These are phyloP conservation scores for Smithsoniella earleae DNA, from an alignment of 163 green algal species.

Conservation along the genomic window DNA sequence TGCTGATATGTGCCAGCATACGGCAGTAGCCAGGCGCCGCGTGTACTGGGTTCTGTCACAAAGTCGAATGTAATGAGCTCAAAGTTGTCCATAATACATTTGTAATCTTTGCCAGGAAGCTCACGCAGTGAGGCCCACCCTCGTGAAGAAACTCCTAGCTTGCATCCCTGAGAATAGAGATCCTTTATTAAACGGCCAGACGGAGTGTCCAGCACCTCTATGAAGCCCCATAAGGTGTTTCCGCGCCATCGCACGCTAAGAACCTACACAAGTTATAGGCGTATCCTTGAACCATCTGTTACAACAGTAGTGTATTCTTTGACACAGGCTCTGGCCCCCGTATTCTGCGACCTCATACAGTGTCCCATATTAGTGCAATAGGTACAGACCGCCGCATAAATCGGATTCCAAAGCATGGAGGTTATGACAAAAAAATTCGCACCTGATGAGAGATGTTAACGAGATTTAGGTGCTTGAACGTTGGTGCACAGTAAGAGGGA, in stretches of 20 bases:
- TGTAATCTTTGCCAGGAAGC: constrained; percentile 38
- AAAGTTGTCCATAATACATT: constrained; percentile 53
- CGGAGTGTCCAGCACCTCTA: constrained; percentile 58
- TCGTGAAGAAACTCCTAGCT: constrained; percentile 52
- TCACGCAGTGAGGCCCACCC: constrained; percentile 52
- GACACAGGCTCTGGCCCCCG: no score
- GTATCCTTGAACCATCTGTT: no score
- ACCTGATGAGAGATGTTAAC: constrained; percentile 61
- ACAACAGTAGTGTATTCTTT: no score
- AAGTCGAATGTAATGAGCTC: constrained; percentile 67
- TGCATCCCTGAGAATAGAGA: constrained; percentile 51
- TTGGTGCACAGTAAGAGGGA: constrained; percentile 51
- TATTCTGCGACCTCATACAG: neutral
- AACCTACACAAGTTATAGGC: constrained; percentile 43
- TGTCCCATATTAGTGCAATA: neutral
- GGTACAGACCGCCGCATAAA: neutral
- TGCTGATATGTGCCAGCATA: constrained; percentile 37
- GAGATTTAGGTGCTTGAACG: constrained; percentile 59
- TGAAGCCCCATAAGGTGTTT: constrained; percentile 51
- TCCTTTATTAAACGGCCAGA: constrained; percentile 54
- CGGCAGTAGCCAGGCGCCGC: constrained; percentile 46
- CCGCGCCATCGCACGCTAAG: constrained; percentile 53
- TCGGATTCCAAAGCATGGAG: neutral
- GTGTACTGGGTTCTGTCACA: constrained; percentile 52
- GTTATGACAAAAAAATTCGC: constrained; percentile 23